Base-by-base conservation (phyloP, 73 alveolate genomes). In the Paramecium sexaurelia region DNA sequence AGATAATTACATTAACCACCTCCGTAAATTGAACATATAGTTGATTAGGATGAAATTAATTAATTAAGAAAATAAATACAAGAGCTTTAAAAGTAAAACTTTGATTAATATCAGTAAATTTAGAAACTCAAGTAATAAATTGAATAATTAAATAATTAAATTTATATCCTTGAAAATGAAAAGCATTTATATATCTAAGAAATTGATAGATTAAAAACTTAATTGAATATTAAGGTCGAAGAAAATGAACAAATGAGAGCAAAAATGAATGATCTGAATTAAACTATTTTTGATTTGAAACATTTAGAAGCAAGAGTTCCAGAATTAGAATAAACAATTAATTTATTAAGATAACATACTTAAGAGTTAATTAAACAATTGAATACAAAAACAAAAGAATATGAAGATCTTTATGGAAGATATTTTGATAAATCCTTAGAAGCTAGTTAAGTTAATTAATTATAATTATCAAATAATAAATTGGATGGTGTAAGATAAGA, bases 1-100 rank as follows among this genome's bases (percentile, higher is more conserved):
- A 61, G 83, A 11, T 61, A 61, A 61, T 61, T 29, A 61, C 83
- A 61, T 61, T n/a, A 61, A 61, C 83, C 83, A 61, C 83, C 83
- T 2, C 83, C 83, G 20, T 61, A 61, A 32, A 61, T 61, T 61
- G 83, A 61, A 13, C 83, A 61, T 24, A 61, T 61, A 1, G 83
- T 61, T 24, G 83, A 61, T 61, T 61, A 61, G 3, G 83, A 61
- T 61, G 83, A 61, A 61, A 61, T 61, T 3, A 61, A 61, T 61
- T 45, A 61, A 61, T 27, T 61, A 22, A 61, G 83, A 61, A 61
- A 61, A 61, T 61, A 61, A 61, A 61, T 61, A 13, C n/a, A 56
- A 20, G 90, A 78, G 5, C 71, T 78, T 11, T 24, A 41, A 78
- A 78, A n/a, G 22, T 10, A 78, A 43, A 78, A 78, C 55, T 43